Evolutionary conservation across 83 land plant genomes (phyloP).

Genomic region (Picea engelmannii): DNA sequence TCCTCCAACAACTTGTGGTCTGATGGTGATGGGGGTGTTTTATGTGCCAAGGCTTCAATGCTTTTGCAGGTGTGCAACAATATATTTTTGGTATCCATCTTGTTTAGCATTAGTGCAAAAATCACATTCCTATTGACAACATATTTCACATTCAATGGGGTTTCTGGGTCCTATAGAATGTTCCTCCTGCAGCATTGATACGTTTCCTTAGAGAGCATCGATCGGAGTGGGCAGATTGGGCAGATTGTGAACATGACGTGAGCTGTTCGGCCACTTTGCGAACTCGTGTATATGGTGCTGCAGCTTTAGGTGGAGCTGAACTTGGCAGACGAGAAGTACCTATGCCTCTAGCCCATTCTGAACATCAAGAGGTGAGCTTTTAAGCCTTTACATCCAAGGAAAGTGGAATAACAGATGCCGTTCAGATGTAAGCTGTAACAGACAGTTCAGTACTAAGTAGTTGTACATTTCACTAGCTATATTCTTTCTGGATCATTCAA

Average conservation of each 20-base stretch:
- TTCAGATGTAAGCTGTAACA: neutral
- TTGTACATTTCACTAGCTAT: neutral
- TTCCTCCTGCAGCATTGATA: constrained; percentile 82
- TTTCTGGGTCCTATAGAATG: constrained; percentile 53
- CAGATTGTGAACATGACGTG: constrained; percentile 6
- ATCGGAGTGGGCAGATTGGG: constrained; percentile 87
- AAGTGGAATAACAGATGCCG: neutral
- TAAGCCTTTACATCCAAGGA: neutral
- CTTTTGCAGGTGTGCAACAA: constrained; percentile 16
- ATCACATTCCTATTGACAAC: neutral
- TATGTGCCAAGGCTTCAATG: constrained; percentile 21
- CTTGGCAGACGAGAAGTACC: constrained; percentile 11
- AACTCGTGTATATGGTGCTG: constrained; percentile 13
- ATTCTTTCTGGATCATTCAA: neutral
- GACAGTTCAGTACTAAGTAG: neutral
- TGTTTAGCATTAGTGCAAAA: neutral
- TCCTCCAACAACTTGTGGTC: constrained; percentile 6
- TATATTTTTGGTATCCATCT: neutral
- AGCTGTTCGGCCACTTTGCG: constrained; percentile 4
- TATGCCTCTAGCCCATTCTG: constrained; percentile 18
- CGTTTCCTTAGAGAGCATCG: constrained; percentile 85
- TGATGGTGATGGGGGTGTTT: constrained; percentile 17
- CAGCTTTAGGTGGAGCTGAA: constrained; percentile 12
- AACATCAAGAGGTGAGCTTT: constrained; percentile 15
- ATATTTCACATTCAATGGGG: neutral